phyloP scores from a whole-genome alignment of 352 stramenopile genomes.

The Phytophthora foliorum region DNA sequence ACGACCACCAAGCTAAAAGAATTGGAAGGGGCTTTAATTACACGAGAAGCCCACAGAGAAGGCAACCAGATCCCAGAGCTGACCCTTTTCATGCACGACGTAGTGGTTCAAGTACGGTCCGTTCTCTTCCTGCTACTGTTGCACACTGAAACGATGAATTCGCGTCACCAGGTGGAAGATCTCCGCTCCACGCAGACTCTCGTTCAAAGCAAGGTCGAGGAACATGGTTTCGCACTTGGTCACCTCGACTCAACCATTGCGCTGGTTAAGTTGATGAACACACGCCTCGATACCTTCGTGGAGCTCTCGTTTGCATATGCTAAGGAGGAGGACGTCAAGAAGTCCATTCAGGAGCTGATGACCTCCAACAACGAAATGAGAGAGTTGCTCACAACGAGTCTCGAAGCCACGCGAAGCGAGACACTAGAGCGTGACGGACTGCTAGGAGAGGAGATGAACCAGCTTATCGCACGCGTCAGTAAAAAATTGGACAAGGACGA shows the following conservation, averaged over 20 bases:
- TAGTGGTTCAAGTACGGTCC: conserved; percentile 69
- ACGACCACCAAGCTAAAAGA: conserved; percentile 47
- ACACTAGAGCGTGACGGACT: conserved; percentile 58
- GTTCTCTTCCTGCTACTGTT: conserved; percentile 64
- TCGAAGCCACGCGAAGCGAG: conserved; percentile 57
- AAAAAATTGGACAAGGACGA: conserved; percentile 86
- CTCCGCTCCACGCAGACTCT: conserved; percentile 42
- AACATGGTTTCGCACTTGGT: conserved; percentile 58
- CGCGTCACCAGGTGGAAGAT: conserved; percentile 41
- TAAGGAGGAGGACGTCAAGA: conserved; percentile 81
- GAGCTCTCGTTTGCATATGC: conserved; percentile 73
- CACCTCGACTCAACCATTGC: conserved; percentile 63
- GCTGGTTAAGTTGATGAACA: conserved; percentile 73
- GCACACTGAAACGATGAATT: conserved; percentile 50
- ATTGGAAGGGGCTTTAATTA: conserved; percentile 35
- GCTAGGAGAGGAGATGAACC: conserved; percentile 66
- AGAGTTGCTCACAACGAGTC: conserved; percentile 53
- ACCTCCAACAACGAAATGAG: conserved; percentile 52
- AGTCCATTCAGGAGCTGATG: conserved; percentile 73
- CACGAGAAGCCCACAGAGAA: conserved; percentile 29
- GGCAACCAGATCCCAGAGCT: conserved; percentile 34
- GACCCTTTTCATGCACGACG: conserved; percentile 45
- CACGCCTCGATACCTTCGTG: conserved; percentile 68
- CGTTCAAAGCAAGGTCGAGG: conserved; percentile 44
- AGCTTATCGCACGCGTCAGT: conserved; percentile 70